Evolutionary conservation across 108 stramenopile genomes (phyloP).

Genomic region (Nitzschia palea): DNA sequence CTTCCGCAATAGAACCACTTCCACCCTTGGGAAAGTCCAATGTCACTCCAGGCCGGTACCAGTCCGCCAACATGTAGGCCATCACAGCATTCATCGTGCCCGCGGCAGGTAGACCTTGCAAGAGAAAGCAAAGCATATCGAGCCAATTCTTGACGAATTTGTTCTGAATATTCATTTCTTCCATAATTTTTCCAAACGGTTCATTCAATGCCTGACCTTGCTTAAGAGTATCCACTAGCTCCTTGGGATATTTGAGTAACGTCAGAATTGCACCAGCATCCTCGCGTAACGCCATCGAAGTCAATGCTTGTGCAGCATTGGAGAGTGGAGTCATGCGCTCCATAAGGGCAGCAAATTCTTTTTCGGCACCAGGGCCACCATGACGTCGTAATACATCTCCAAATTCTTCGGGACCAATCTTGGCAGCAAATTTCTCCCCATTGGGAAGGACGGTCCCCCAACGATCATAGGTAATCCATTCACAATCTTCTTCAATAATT

Average conservation of each 20-base stretch:
- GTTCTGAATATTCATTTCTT: slow-evolving; percentile 78
- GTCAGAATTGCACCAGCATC: slow-evolving; percentile 72
- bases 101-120: slow-evolving; percentile 87
- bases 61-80: slow-evolving; percentile 94
- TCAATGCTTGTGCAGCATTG: slow-evolving; percentile 68
- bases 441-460: slow-evolving; percentile 88
- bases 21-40: slow-evolving; percentile 94
- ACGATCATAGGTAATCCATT: slow-evolving; percentile 76
- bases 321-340: slow-evolving; percentile 69
- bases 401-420: slow-evolving; percentile 84
- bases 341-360: slow-evolving; percentile 74
- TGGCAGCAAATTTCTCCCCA: slow-evolving; percentile 72
- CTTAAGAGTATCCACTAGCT: slow-evolving; percentile 55
- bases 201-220: slow-evolving; percentile 65
- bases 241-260: slow-evolving; percentile 65
- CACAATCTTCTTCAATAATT: slow-evolving; percentile 82
- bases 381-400: slow-evolving; percentile 57
- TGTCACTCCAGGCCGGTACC: slow-evolving; percentile 85
- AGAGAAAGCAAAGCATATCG: slow-evolving; percentile 76
- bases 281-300: slow-evolving; percentile 63
- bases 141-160: slow-evolving; percentile 89
- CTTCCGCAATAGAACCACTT: slow-evolving; percentile 79
- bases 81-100: slow-evolving; percentile 91
- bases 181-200: slow-evolving; percentile 65
- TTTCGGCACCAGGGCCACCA: slow-evolving; percentile 69